phyloP scores from a whole-genome alignment of 2,329 filamentous ascomycete species.

The Fusarium sp. region DNA sequence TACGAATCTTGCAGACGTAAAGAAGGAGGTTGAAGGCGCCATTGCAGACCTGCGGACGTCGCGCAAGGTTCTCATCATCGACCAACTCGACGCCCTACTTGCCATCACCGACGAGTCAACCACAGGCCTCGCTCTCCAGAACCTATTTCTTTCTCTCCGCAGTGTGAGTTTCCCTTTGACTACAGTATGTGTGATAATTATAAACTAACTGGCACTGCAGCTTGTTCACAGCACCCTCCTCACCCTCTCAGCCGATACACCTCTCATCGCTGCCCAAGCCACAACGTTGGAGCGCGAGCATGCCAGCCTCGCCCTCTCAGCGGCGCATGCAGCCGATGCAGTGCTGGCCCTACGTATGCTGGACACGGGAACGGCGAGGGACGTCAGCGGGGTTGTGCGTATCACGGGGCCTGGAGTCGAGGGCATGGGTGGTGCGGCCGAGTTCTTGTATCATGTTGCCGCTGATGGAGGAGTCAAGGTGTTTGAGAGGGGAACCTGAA shows the following conservation, averaged over 20 bases:
- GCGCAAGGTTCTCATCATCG: constrained; percentile 70
- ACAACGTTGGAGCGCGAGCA: constrained; percentile 78
- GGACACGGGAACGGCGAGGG: constrained; percentile 88
- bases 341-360: constrained; percentile 80
- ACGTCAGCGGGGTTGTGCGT: constrained; percentile 89
- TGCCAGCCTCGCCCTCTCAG: constrained; percentile 75
- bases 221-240: constrained; percentile 74
- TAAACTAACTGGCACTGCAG: constrained; percentile 51
- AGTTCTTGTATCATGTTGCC: constrained; percentile 84
- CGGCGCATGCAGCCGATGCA: constrained; percentile 80
- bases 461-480: constrained; percentile 84
- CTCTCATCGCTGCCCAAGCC: constrained; percentile 71
- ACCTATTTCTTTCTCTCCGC: constrained; percentile 69
- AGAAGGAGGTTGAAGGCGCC: constrained; percentile 53
- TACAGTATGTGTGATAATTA: background rate
- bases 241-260: constrained; percentile 77
- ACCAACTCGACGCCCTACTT: constrained; percentile 74
- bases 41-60: constrained; percentile 49
- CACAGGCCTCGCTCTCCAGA: constrained; percentile 61
- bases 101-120: constrained; percentile 65
- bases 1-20: constrained; percentile 51
- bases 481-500: constrained; percentile 78
- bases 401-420: constrained; percentile 65
- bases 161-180: constrained; percentile 63
- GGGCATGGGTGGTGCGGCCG: constrained; percentile 65